Base-by-base conservation (phyloP, 257 asterid genomes). In the Craterostigma plantagineum region DNA sequence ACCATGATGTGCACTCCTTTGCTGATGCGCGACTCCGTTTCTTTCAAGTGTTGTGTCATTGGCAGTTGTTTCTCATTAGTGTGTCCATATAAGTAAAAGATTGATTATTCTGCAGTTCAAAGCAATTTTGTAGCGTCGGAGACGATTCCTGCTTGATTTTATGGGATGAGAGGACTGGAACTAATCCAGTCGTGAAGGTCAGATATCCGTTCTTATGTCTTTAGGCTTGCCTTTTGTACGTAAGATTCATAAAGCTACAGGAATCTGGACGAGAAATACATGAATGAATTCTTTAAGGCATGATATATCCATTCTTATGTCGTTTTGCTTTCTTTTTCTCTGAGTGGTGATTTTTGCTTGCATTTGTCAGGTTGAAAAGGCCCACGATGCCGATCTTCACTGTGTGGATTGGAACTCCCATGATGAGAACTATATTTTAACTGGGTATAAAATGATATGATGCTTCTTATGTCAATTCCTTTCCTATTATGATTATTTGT, bases 331-430 rank as follows among this genome's bases (percentile, higher is more conserved):
- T 3, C 14, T 9, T 36, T 3, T 12, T 14, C 1, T 40, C 45
- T 16, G 14, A 11, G 4, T 5, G 2, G n/a, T 40, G 14, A 11
- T 40, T 40, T 33, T 53, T 52, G 14, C 45, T 68, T 62, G 34
- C 49, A 53, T 57, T 42, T 34, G n/a, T 52, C 65, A 90, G 99
- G 99, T 90, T 56, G 94, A 75, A 58, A 83, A 84, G 65, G 99
- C 99, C 8, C 94, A 83, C 65, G 63, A 66, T 57, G 91, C 91
- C 47, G 99, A 90, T 77, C 80, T 90, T 74, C 99, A 90, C 53
- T 90, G 99, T 39, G 99, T 90, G 38, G 99, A 90, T 59, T 90
- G 99, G 99, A 90, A 73, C 53, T 73, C 84, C 49, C 99, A 77
- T 38, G 92, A 83, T 61, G 81, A 75, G 59, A 75, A 83, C 61